Evolutionary conservation across 495 filamentous ascomycete species (phyloP).

Genomic region (Lasiosphaeria hispida): DNA sequence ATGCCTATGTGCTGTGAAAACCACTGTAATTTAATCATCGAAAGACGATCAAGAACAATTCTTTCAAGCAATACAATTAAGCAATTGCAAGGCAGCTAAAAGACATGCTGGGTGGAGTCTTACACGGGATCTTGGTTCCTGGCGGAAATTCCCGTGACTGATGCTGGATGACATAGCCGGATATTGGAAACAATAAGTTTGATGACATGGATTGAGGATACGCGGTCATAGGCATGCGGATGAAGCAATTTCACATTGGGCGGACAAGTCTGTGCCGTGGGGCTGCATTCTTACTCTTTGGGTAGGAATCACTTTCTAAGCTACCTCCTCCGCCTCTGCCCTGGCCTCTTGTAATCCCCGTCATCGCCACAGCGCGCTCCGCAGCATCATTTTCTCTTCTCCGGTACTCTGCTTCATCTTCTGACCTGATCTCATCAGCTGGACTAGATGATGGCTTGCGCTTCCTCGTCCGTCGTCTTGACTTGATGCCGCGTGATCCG

Average conservation of each 20-base stretch:
- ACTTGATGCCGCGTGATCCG: constrained; percentile 6
- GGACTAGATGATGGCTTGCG: constrained; percentile 11
- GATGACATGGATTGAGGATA: not conserved
- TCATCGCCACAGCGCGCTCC: constrained; percentile 3
- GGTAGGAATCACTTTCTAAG: not conserved
- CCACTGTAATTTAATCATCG: too few relatives aligned
- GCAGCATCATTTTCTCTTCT: constrained; percentile 9
- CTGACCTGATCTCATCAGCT: constrained; percentile 9
- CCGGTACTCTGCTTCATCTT: constrained; percentile 12
- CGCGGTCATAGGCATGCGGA: not conserved
- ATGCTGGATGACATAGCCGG: not conserved
- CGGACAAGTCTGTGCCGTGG: too few relatives aligned
- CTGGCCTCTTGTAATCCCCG: constrained; percentile 1
- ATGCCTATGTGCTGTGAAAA: too few relatives aligned
- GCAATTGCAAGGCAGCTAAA: too few relatives aligned
- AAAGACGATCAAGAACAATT: too few relatives aligned
- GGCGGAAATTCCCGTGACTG: not conserved
- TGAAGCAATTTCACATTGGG: not conserved
- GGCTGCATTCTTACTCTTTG: not conserved
- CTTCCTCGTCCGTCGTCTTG: constrained; percentile 7
- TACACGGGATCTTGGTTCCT: too few relatives aligned
- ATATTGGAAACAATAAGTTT: not conserved
- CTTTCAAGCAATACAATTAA: too few relatives aligned
- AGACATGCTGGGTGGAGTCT: too few relatives aligned
- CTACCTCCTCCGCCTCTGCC: constrained; percentile 1